A percentile compares a stretch with the other conserved stretches of the same genome.
Conservation (phyloP, 495 filamentous ascomycete species). For the Penicillium odoratum region DNA sequence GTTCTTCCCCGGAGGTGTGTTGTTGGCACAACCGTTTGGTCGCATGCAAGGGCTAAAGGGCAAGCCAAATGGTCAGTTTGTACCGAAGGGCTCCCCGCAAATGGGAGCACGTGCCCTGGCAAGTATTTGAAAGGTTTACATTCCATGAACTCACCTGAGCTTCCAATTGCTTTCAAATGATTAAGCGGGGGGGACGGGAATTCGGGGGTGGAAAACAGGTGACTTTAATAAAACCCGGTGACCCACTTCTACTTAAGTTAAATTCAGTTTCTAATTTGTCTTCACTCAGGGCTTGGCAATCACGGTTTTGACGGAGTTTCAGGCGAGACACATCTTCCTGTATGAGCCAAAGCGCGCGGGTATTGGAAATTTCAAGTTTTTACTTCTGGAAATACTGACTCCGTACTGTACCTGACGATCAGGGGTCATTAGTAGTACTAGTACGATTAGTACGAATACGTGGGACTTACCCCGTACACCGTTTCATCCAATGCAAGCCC, state of each 20-base stretch:
- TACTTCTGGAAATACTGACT: background rate
- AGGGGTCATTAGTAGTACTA: constrained; percentile 11
- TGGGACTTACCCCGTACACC: background rate
- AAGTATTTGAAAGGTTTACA: background rate
- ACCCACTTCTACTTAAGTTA: constrained; percentile 15
- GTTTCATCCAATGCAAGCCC: background rate
- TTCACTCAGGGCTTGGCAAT: background rate
- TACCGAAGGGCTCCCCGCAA: constrained; percentile 8
- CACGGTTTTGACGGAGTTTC: background rate
- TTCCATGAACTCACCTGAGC: background rate
- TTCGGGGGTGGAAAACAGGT: constrained; percentile 13
- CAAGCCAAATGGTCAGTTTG: constrained; percentile 11
- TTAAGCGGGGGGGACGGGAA: constrained; percentile 3
- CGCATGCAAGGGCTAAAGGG: constrained; percentile 24
- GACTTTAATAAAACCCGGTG: constrained; percentile 20
- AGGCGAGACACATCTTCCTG: background rate
- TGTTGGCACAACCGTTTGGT: constrained; percentile 7
- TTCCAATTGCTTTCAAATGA: background rate
- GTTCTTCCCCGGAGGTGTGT: constrained; percentile 3
- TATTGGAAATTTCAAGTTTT: background rate
- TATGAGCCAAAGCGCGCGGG: background rate
- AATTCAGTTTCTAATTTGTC: background rate
- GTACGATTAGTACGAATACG: constrained; percentile 2
- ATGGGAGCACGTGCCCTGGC: constrained; percentile 11
- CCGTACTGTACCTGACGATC: constrained; percentile 23